Percentiles rank a stretch among this genome's conserved stretches.
Evolutionary conservation across 495 filamentous ascomycete genomes (phyloP).

Genomic region (Articulospora tetracladia): DNA sequence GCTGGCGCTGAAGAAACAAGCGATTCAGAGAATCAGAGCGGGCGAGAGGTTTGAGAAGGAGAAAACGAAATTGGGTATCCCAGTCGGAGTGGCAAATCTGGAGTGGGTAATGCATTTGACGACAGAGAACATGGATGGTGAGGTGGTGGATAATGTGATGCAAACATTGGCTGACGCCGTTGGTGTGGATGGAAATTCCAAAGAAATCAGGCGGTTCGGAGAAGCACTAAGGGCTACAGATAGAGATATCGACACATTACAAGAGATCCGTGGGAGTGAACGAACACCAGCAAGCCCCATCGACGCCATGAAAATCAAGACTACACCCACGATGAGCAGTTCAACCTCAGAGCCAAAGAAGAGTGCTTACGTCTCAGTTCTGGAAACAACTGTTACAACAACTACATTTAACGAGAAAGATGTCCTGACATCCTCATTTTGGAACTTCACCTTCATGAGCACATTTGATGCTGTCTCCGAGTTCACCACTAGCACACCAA

Average conservation of each 20-base stretch:
- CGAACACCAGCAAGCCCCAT: too few relatives aligned
- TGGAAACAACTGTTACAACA: background rate
- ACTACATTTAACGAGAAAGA: background rate
- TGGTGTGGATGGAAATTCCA: background rate
- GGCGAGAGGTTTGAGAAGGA: constrained; percentile 1
- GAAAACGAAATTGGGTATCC: background rate
- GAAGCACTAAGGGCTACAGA: background rate
- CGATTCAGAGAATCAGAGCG: background rate
- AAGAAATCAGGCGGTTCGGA: background rate
- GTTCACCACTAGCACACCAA: constrained; percentile 2
- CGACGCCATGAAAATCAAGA: background rate
- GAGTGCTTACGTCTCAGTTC: background rate
- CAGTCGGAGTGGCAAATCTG: background rate
- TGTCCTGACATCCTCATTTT: background rate
- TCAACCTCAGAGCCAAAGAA: background rate
- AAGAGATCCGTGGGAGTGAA: too few relatives aligned
- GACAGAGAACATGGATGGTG: background rate
- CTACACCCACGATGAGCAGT: background rate
- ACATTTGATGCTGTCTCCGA: constrained; percentile 13
- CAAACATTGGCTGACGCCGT: background rate
- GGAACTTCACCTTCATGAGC: constrained; percentile 13
- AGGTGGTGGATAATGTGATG: background rate
- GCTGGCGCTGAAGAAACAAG: background rate
- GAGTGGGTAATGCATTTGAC: constrained; percentile 8
- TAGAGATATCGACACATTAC: background rate